These are phyloP conservation scores for Dendrobium huoshanense DNA, from an alignment of 106 monocot species.

Conservation along the genomic window DNA sequence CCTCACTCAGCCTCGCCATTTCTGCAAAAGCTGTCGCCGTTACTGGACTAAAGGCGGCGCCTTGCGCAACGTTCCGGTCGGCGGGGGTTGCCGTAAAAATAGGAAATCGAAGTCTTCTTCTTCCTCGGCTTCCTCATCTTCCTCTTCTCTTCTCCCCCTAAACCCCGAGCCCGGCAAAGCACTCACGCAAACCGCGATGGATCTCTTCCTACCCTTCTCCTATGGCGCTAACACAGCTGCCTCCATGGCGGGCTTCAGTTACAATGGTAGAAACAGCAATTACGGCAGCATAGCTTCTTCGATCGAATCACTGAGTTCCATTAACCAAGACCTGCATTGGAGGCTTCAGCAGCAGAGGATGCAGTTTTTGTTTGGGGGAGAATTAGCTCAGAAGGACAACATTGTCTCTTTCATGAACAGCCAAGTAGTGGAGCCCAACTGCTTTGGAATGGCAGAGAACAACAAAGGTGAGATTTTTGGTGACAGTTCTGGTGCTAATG, in stretches of 20 bases:
- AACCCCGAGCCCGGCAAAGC: neutral
- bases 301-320: slow-evolving; percentile 51
- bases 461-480: slow-evolving; percentile 3
- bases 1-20: slow-evolving; percentile 51
- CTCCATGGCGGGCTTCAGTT: neutral
- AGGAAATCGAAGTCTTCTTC: slow-evolving; percentile 19
- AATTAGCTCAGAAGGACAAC: neutral
- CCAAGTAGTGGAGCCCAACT: slow-evolving; percentile 4
- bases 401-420: neutral
- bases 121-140: slow-evolving; percentile 6
- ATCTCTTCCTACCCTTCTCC: slow-evolving; percentile 5
- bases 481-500: neutral
- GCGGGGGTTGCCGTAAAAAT: slow-evolving; percentile 49
- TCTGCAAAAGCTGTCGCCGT: slow-evolving; percentile 53
- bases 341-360: slow-evolving; percentile 56
- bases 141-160: neutral
- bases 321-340: slow-evolving; percentile 60
- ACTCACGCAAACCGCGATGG: slow-evolving; percentile 1
- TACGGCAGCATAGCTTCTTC: slow-evolving; percentile 24
- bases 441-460: neutral
- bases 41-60: slow-evolving; percentile 61
- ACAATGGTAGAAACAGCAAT: neutral
- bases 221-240: neutral
- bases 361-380: slow-evolving; percentile 19
- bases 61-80: slow-evolving; percentile 51